phyloP scores from a whole-genome alignment of 306 rosid genomes.

The Datisca glomerata region DNA sequence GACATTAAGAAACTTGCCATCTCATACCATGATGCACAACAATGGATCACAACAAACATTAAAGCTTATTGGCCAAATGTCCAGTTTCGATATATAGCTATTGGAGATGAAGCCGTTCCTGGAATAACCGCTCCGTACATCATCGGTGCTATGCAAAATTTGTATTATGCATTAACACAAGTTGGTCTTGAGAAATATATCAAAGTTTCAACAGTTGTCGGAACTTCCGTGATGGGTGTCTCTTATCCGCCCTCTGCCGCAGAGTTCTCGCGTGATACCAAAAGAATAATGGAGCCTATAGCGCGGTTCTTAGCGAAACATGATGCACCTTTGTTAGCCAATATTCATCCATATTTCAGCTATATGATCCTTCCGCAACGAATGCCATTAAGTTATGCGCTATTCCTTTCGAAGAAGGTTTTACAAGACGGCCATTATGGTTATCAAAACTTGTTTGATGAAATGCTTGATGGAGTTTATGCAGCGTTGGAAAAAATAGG shows the following conservation, averaged over 20 bases:
- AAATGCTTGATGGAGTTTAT: background rate
- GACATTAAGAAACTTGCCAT: background rate
- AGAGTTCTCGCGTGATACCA: background rate
- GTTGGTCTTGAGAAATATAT: background rate
- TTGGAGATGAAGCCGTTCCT: background rate
- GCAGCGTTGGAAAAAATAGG: background rate
- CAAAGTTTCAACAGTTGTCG: background rate
- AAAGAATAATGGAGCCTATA: background rate
- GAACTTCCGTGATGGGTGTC: background rate
- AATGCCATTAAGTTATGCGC: background rate
- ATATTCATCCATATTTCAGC: background rate
- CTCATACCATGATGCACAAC: background rate
- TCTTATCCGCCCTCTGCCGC: background rate
- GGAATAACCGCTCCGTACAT: background rate
- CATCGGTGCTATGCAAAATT: background rate
- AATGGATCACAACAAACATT: background rate
- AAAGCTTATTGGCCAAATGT: background rate
- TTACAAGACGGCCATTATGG: background rate
- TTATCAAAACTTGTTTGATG: constrained; percentile 1
- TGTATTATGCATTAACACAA: background rate
- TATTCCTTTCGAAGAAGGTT: background rate
- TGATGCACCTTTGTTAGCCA: background rate
- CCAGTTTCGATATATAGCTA: background rate
- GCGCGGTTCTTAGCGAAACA: background rate
- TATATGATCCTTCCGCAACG: background rate